Conservation (phyloP, 73 alveolate genomes). For the Diophrys appendiculata region DNA sequence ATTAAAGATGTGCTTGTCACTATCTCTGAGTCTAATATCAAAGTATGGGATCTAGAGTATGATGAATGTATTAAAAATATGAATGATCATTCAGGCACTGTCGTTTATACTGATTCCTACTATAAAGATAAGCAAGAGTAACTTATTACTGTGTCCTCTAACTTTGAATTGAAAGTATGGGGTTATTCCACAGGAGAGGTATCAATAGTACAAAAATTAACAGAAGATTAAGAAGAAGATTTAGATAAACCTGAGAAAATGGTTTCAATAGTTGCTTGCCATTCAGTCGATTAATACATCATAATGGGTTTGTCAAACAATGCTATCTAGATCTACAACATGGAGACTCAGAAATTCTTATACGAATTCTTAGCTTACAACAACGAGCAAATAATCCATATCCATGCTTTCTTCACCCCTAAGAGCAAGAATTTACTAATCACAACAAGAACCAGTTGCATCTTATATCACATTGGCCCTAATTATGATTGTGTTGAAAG, state of each 20-base stretch:
- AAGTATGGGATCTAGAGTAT: slow-evolving; percentile 69
- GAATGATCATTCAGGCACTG: slow-evolving; percentile 54
- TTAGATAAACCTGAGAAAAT: background rate
- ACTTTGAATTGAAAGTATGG: slow-evolving; percentile 58
- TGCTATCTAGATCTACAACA: slow-evolving; percentile 11
- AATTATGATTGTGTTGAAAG: slow-evolving; percentile 31
- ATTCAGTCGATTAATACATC: background rate
- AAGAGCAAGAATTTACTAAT: slow-evolving; percentile 28
- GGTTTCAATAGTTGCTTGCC: too few relatives aligned
- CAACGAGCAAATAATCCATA: slow-evolving; percentile 50
- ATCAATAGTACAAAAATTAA: slow-evolving; percentile 17
- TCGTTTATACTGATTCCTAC: slow-evolving; percentile 32
- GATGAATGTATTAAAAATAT: slow-evolving; percentile 68
- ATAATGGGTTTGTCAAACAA: slow-evolving; percentile 1
- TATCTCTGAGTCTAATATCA: slow-evolving; percentile 57
- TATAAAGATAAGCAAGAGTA: slow-evolving; percentile 45
- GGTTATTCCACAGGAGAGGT: slow-evolving; percentile 59
- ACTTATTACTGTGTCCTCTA: slow-evolving; percentile 39
- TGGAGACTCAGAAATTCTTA: slow-evolving; percentile 6
- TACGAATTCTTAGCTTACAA: background rate
- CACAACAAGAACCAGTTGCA: slow-evolving; percentile 60
- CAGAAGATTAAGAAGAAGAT: background rate
- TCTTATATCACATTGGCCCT: slow-evolving; percentile 22
- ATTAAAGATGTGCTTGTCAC: slow-evolving; percentile 50
- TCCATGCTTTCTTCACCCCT: slow-evolving; percentile 30